These are phyloP conservation scores for Metschnikowia proteae DNA, from an alignment of 805 yeast species.

Conservation along the genomic window DNA sequence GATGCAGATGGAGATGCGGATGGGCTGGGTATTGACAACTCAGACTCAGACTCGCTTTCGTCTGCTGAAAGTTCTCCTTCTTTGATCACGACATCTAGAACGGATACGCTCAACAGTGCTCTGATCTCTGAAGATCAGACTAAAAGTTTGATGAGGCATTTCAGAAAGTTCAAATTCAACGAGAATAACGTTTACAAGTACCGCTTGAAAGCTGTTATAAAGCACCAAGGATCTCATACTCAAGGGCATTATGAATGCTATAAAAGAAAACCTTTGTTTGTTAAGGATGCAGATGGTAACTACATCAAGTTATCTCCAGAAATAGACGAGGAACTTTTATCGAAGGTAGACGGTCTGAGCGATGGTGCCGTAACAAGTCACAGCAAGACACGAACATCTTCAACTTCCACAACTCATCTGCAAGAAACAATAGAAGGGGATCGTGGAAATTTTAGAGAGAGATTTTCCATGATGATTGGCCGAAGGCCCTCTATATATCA, in stretches of 20 bases:
- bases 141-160: conserved; percentile 32
- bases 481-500: conserved; percentile 40
- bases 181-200: conserved; percentile 47
- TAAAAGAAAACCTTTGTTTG: conserved; percentile 66
- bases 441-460: conserved; percentile 31
- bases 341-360: conserved; percentile 4
- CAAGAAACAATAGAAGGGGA: conserved; percentile 15
- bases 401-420: conserved; percentile 17
- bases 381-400: conserved; percentile 5
- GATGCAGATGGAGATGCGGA: conserved; percentile 12
- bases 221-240: conserved; percentile 85
- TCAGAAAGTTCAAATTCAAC: conserved; percentile 36
- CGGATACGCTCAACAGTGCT: conserved; percentile 31
- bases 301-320: conserved; percentile 41
- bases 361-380: not conserved
- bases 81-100: conserved; percentile 8
- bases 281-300: conserved; percentile 40
- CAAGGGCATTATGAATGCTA: conserved; percentile 91
- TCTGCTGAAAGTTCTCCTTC: conserved; percentile 11
- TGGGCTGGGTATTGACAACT: conserved; percentile 6
- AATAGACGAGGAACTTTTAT: conserved; percentile 23
- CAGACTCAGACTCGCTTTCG: conserved; percentile 11
- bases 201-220: conserved; percentile 64
- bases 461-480: conserved; percentile 38
- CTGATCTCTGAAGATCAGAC: conserved; percentile 39